Evolutionary conservation across 1,284 basidiomycete genomes (phyloP), one percentile per base, ranked within the genome.

Genomic region (Fomitopsis betulina): DNA sequence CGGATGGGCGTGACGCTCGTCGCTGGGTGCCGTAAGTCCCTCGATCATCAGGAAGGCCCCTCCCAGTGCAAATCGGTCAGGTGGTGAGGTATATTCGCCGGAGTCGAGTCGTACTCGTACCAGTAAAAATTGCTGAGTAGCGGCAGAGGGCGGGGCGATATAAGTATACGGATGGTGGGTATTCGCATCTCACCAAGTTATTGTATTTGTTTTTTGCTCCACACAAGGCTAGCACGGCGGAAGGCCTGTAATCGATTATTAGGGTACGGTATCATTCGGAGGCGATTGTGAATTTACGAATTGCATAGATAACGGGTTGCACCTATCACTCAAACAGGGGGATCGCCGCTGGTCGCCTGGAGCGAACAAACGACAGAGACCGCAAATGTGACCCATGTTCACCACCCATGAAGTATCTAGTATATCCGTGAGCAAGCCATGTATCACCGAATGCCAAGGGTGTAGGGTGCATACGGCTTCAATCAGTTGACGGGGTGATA

Each of bases 1-100:
- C 21, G 23, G 30, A 19, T 33, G 32, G 30, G 49, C 30, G 49
- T 33, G 19, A 27, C 32, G 49, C 49, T 30, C 1, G 49, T 15
- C 32, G n/a, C n/a, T n/a, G n/a, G n/a, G n/a, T n/a, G 49, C 49
- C 49, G 49, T 51, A 51, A 51, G 6, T 35, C 49, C n/a, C 49
- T 51, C 49, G 49, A 37, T 51, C 33, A 32, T 10, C n/a, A 47
- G 12, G 45, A 8, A 47, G 45, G 30, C n/a, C 45, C 7, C 25
- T 30, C 42, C 8, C 13, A 13, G 25, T 15, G 12, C 12, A 27
- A 27, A 3, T 2, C 15, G 4, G 45, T 15, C 5, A 30, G 25
- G 21, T 15, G 25, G 21, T 15, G 13, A 47, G 12, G 25, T 47
- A 47, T 19, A 23, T 43, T 25, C 42, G 40, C 19, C 42, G 15